phyloP scores from a whole-genome alignment of 306 rosid species.

The Castanea sativa region DNA sequence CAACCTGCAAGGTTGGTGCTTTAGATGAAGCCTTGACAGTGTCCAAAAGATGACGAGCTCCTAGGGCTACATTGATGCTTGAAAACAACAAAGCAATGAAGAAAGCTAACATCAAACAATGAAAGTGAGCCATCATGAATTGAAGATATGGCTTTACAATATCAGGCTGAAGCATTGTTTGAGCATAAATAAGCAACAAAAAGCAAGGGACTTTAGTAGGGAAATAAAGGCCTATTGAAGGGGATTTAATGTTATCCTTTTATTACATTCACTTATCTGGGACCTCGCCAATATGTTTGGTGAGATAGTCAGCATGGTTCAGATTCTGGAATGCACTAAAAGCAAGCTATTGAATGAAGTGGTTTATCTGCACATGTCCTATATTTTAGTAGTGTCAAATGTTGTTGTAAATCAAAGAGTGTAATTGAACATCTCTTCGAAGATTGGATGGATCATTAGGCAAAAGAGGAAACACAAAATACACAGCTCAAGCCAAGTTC shows the following conservation, averaged over 20 bases:
- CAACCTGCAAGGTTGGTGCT: no score
- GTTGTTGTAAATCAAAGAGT: not conserved
- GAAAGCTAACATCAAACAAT: constrained; percentile 10
- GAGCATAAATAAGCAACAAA: not conserved
- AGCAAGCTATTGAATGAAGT: not conserved
- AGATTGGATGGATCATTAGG: not conserved
- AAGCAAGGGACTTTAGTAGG: not conserved
- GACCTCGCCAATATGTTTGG: not conserved
- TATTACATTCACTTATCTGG: not conserved
- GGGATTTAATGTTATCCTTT: not conserved
- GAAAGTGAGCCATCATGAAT: constrained; percentile 25
- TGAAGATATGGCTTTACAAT: not conserved
- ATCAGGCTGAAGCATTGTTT: not conserved
- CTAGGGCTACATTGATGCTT: not conserved
- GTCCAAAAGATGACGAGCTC: no score
- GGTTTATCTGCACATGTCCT: not conserved
- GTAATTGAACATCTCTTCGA: not conserved
- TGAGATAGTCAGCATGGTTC: not conserved
- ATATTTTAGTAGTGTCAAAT: not conserved
- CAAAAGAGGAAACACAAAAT: no score
- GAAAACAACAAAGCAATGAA: constrained; percentile 24
- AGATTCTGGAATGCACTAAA: not conserved
- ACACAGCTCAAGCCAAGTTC: not conserved
- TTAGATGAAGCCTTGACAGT: no score
- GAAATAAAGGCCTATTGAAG: not conserved